Base-by-base conservation (phyloP, 176 grass and related monocot genomes). In the Oryza longistaminata region DNA sequence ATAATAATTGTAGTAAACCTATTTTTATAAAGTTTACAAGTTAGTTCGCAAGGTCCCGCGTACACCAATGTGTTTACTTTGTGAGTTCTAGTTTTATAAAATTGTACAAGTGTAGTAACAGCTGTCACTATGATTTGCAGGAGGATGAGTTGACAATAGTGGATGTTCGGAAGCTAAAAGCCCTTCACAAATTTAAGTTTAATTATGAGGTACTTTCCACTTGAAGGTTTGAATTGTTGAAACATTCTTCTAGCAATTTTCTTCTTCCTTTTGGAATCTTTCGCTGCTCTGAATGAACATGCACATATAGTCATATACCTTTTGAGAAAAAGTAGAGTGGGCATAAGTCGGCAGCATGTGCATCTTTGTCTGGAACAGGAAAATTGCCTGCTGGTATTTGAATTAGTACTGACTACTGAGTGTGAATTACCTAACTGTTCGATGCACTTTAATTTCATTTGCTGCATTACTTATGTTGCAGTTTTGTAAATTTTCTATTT, bases 141-240 rank as follows among this genome's bases (percentile, higher is more conserved):
- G 96, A 98, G 89, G 96, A 98, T 77, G 93, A 98, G 34, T 75
- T 98, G 79, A 96, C 96, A 17, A 98, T 98, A 87, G 71, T 98
- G 87, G 96, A 98, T 88, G 96, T 98, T 81, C 79, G 93, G 77
- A 96, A 85, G 58, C 91, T 93, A 70, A 98, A 94, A 76, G 86
- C 88, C 44, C 84, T 90, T 76, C 75, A 92, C 67, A 92, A 89
- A 72, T 86, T 90, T 44, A 98, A 98, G 79, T 94, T 93, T 82
- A 71, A 80, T 81, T 98, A 98, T 25, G 96, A 98, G 93, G 96
- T 98, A 84, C 60, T 52, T 87, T 21, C 58, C 50, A 85, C 34
- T 25, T 66, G 64, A 88, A 35, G 37, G 27, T 61, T 77, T 73
- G 52, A 44, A 33, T 70, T 49, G 50, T 39, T 40, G 77, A 55